Conservation (phyloP, 768 basidiomycete species). For the Russula ochroleuca region DNA sequence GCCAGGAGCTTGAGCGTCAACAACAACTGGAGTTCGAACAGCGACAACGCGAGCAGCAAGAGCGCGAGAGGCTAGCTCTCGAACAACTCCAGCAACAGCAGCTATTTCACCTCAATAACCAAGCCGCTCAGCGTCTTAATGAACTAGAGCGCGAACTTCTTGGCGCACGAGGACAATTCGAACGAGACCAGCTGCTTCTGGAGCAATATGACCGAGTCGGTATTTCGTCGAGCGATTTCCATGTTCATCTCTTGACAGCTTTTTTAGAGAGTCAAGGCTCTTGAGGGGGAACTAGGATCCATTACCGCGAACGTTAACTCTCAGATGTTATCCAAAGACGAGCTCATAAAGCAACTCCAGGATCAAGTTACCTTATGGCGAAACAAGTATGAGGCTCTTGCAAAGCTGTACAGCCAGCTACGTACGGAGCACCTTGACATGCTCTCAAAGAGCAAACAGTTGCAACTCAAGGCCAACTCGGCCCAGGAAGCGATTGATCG, state of each 20-base stretch:
- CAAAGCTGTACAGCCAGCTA: slow-evolving; percentile 97
- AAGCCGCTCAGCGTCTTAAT: slow-evolving; percentile 65
- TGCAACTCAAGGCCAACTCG: slow-evolving; percentile 97
- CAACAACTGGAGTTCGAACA: slow-evolving; percentile 88
- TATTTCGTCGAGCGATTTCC: slow-evolving; percentile 25
- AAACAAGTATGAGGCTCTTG: slow-evolving; percentile 97
- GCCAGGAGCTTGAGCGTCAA: slow-evolving; percentile 69
- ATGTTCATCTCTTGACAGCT: neutral
- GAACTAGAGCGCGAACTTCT: slow-evolving; percentile 90
- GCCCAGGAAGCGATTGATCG: slow-evolving; percentile 97
- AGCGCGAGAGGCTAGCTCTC: slow-evolving; percentile 82
- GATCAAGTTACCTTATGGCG: slow-evolving; percentile 97
- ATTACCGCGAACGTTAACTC: slow-evolving; percentile 72
- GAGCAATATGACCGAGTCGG: slow-evolving; percentile 95
- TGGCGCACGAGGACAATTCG: slow-evolving; percentile 93
- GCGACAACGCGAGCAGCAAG: slow-evolving; percentile 81
- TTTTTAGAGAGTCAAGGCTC: slow-evolving; percentile 83
- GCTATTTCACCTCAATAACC: slow-evolving; percentile 74
- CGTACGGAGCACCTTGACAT: slow-evolving; percentile 97
- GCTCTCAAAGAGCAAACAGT: slow-evolving; percentile 93
- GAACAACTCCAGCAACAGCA: slow-evolving; percentile 84
- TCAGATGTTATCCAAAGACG: slow-evolving; percentile 89
- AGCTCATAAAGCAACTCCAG: slow-evolving; percentile 90
- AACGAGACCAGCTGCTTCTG: slow-evolving; percentile 94
- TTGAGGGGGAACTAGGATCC: slow-evolving; percentile 82